Evolutionary conservation across 805 yeast species (phyloP), one percentile per base, ranked within the genome.

Genomic region (Cyberlindnera mycetangii): DNA sequence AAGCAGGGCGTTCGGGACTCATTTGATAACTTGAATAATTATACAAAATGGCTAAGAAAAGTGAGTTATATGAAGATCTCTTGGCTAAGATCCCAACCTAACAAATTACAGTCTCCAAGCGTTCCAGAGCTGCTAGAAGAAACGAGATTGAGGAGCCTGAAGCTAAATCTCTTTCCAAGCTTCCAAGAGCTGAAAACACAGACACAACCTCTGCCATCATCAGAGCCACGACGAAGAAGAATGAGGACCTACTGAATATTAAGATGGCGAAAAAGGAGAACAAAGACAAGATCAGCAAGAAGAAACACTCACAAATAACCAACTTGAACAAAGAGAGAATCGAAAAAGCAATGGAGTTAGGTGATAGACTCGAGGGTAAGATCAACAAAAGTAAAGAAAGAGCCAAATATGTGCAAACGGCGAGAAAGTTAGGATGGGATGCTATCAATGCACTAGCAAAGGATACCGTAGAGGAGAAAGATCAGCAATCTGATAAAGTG

Each of bases 101-200:
- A 28, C 35, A 4, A 7, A 10, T 3, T 32, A 6, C 35, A 68
- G 75, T 81, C 21, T 81, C 88, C 16, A 83, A 82, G 52, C 80
- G 75, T 49, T 81, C 89, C 35, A 75, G 93, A 67, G 89, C 89
- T 3, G 90, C 93, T 2, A 79, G 90, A 66, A 72, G 89, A 60
- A 84, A 83, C 7, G 76, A 72, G 47, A 62, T 67, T 12, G 66
- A 59, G 4, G 72, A 67, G 16, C 69, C 74, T 1, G 77, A 74
- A 54, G 74, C 75, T 9, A 75, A 71, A 50, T 70, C 73, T 7
- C 66, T 85, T 27, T 67, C 70, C 19, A 61, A 67, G 11, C 62
- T 83, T 16, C 83, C 88, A 38, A 76, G 85, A 61, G 70, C 74
- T 11, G 81, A 79, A 50, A 72, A 72, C 45, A 75, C 81, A 15